A percentile compares a stretch with the other conserved stretches of the same genome.
These are phyloP conservation scores for Colletotrichum horii DNA, from an alignment of 2,329 filamentous ascomycete genomes.

Conservation along the genomic window DNA sequence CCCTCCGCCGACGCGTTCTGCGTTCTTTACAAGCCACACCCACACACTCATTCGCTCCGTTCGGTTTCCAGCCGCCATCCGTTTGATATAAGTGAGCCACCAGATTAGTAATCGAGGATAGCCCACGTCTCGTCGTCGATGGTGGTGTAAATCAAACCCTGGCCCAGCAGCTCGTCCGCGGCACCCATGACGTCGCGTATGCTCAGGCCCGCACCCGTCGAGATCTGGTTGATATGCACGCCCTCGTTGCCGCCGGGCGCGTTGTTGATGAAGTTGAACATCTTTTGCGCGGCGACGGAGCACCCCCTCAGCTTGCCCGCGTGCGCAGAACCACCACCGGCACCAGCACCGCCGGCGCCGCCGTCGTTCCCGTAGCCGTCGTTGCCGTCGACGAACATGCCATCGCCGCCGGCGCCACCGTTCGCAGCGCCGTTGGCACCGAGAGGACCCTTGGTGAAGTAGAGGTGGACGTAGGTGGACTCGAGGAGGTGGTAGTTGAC, in stretches of 20 bases:
- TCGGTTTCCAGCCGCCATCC: background rate
- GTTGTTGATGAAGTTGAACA: slow-evolving; percentile 74
- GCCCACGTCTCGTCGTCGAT: slow-evolving; percentile 94
- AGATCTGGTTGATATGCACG: slow-evolving; percentile 79
- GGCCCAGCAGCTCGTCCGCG: slow-evolving; percentile 78
- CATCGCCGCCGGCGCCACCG: slow-evolving; percentile 38
- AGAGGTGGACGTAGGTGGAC: slow-evolving; percentile 85
- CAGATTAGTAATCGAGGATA: slow-evolving; percentile 68
- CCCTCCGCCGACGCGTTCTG: background rate
- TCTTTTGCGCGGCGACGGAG: slow-evolving; percentile 65
- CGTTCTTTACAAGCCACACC: background rate
- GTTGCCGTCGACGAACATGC: slow-evolving; percentile 63
- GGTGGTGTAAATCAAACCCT: slow-evolving; percentile 86
- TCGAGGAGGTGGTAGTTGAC: slow-evolving; percentile 92
- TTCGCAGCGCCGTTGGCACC: slow-evolving; percentile 43
- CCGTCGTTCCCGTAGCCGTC: slow-evolving; percentile 44
- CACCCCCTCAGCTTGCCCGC: slow-evolving; percentile 50
- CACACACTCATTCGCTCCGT: background rate
- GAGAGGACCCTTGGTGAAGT: slow-evolving; percentile 74
- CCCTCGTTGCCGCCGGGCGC: slow-evolving; percentile 80
- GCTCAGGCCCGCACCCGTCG: slow-evolving; percentile 67
- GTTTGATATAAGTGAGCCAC: background rate
- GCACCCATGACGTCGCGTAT: slow-evolving; percentile 74
- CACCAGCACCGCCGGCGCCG: slow-evolving; percentile 41
- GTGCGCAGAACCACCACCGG: slow-evolving; percentile 35